These are phyloP conservation scores for Hypoxylon sp. DNA, from an alignment of 2,329 filamentous ascomycete genomes.

Conservation along the genomic window DNA sequence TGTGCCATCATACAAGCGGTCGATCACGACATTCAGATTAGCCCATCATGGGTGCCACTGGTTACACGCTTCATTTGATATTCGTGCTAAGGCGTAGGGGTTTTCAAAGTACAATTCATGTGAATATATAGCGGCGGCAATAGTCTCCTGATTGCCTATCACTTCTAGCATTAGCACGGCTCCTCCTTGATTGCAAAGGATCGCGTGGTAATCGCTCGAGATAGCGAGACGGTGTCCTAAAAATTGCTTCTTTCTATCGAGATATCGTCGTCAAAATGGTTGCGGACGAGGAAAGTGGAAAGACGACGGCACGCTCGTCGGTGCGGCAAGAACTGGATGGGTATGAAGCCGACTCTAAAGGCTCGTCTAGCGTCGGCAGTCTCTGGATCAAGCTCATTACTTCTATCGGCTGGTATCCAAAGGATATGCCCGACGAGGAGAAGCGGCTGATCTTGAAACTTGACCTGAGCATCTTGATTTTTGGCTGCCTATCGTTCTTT, in stretches of 20 bases:
- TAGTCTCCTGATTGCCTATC: background rate
- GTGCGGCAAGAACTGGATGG: background rate
- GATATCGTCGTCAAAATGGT: background rate
- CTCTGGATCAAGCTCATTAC: slow-evolving; percentile 36
- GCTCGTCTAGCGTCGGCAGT: slow-evolving; percentile 2
- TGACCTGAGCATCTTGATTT: slow-evolving; percentile 55
- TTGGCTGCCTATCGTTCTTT: slow-evolving; percentile 56
- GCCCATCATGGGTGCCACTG: background rate
- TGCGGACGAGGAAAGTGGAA: slow-evolving; percentile 3
- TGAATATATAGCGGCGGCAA: background rate
- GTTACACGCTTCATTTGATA: background rate
- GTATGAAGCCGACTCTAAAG: background rate
- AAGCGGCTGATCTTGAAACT: slow-evolving; percentile 55
- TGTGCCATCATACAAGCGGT: slow-evolving; percentile 28
- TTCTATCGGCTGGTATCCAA: slow-evolving; percentile 52
- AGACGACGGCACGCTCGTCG: slow-evolving; percentile 6
- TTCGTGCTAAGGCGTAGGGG: no score
- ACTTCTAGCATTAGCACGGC: background rate
- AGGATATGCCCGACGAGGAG: slow-evolving; percentile 50
- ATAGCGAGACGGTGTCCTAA: background rate
- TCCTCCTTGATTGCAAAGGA: background rate
- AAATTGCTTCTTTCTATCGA: background rate
- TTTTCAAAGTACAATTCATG: background rate
- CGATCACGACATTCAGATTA: slow-evolving; percentile 24
- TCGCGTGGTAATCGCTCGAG: background rate